Percentiles rank a stretch among this genome's conserved stretches.
phyloP scores from a whole-genome alignment of 495 filamentous ascomycete species.

The Acidomyces sp. region DNA sequence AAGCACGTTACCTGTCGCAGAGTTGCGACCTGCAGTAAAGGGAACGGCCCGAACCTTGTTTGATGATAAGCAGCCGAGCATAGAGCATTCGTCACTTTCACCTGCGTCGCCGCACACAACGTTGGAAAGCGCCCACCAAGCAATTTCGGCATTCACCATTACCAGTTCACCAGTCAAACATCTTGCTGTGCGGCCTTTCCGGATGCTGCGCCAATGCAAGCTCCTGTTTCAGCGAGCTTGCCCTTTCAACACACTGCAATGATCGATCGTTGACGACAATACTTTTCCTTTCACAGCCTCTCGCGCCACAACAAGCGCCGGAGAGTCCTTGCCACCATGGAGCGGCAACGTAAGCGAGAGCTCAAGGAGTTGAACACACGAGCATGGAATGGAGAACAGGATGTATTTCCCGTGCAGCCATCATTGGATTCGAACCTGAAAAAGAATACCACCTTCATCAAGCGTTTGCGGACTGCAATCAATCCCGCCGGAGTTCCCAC shows the following conservation, averaged over 20 bases:
- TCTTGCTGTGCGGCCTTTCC: too few species aligned
- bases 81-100: too few species aligned
- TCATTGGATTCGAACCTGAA: conserved; percentile 93
- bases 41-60: too few species aligned
- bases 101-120: too few species aligned
- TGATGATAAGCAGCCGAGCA: too few species aligned
- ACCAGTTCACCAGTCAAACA: too few species aligned
- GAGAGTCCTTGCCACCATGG: conserved; percentile 42
- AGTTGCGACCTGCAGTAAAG: too few species aligned
- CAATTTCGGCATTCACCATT: too few species aligned
- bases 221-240: conserved; percentile 18
- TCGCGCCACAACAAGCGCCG: conserved; percentile 10
- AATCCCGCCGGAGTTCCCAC: conserved; percentile 61
- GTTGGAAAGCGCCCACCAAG: too few species aligned
- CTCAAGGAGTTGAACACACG: conserved; percentile 73
- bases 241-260: conserved; percentile 10
- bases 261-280: conserved; percentile 13
- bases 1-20: too few species aligned
- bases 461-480: conserved; percentile 82
- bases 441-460: conserved; percentile 99
- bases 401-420: conserved; percentile 62
- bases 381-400: conserved; percentile 78
- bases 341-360: conserved; percentile 82
- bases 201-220: conserved; percentile 20
- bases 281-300: conserved; percentile 4